Conservation (phyloP, 495 filamentous ascomycete species). For the Niebla homalea region DNA sequence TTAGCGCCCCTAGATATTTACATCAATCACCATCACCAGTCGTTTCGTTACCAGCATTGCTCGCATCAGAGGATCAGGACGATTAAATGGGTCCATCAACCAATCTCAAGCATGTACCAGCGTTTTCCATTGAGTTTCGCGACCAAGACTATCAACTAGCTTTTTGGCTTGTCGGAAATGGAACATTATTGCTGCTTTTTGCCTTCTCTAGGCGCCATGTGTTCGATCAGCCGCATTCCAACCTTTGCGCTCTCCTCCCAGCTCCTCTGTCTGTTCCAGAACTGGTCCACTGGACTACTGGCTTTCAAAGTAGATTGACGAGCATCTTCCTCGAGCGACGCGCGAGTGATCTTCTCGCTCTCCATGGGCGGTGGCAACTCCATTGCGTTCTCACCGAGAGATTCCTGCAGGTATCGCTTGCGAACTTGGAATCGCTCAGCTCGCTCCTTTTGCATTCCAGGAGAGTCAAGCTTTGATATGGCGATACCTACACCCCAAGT, state of each 20-base stretch:
- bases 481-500: constrained; percentile 55
- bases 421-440: constrained; percentile 60
- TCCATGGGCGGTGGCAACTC: constrained; percentile 19
- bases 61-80: no score
- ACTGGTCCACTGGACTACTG: constrained; percentile 45
- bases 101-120: no score
- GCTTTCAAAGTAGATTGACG: constrained; percentile 37
- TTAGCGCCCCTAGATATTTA: background rate
- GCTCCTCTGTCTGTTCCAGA: constrained; percentile 56
- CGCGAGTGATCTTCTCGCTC: constrained; percentile 29
- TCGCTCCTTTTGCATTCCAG: constrained; percentile 70
- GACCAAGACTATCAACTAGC: no score
- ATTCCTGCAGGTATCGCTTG: constrained; percentile 57
- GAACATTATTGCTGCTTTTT: constrained; percentile 46
- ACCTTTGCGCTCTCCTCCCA: constrained; percentile 47
- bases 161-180: no score
- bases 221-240: constrained; percentile 43
- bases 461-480: constrained; percentile 69
- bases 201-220: constrained; percentile 26
- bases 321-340: constrained; percentile 54
- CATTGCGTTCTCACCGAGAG: constrained; percentile 26
- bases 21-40: no score
- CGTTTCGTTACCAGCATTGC: no score
- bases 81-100: no score
- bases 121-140: no score